A percentile compares a stretch with the other conserved stretches of the same genome.
These are phyloP conservation scores for Debaryomycetaceae sp. DNA, from an alignment of 1,139 yeast species.

Conservation along the genomic window DNA sequence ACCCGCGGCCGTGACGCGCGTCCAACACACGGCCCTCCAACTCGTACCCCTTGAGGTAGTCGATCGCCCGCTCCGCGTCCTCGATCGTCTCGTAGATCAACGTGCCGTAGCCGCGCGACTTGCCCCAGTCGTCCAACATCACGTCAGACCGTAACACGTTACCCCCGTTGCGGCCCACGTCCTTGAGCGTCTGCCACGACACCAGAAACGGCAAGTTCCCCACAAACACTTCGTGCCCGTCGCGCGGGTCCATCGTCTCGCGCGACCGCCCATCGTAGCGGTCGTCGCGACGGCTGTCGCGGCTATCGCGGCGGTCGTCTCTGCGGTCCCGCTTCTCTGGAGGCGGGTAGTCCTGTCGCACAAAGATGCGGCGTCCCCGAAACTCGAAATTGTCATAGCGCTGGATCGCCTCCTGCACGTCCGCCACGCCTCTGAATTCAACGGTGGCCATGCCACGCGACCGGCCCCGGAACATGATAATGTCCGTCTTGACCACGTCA, in stretches of 20 bases:
- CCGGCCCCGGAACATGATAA: conserved; percentile 73
- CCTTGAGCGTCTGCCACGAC: conserved; percentile 81
- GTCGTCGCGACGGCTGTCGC: conserved; percentile 3
- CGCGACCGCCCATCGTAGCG: conserved; percentile 5
- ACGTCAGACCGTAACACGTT: conserved; percentile 75
- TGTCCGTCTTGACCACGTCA: conserved; percentile 73
- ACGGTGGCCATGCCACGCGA: conserved; percentile 92
- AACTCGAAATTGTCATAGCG: conserved; percentile 58
- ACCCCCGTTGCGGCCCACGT: conserved; percentile 70
- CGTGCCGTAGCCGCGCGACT: conserved; percentile 81
- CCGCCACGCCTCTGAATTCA: conserved; percentile 60
- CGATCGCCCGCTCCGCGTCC: conserved; percentile 54
- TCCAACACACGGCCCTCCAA: conserved; percentile 62
- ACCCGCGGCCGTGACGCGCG: conserved; percentile 51
- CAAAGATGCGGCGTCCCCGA: conserved; percentile 76
- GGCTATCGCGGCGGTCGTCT: conserved; percentile 2
- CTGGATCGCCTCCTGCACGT: conserved; percentile 66
- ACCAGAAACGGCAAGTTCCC: conserved; percentile 75
- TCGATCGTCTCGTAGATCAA: conserved; percentile 51
- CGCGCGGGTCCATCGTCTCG: conserved; percentile 5
- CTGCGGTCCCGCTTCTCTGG: conserved; percentile 30
- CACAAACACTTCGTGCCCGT: conserved; percentile 62
- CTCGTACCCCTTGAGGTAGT: conserved; percentile 52
- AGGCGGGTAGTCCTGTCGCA: conserved; percentile 82
- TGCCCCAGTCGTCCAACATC: conserved; percentile 55